These are phyloP conservation scores for Gastrodia elata DNA, from an alignment of 106 monocot species.

Conservation along the genomic window DNA sequence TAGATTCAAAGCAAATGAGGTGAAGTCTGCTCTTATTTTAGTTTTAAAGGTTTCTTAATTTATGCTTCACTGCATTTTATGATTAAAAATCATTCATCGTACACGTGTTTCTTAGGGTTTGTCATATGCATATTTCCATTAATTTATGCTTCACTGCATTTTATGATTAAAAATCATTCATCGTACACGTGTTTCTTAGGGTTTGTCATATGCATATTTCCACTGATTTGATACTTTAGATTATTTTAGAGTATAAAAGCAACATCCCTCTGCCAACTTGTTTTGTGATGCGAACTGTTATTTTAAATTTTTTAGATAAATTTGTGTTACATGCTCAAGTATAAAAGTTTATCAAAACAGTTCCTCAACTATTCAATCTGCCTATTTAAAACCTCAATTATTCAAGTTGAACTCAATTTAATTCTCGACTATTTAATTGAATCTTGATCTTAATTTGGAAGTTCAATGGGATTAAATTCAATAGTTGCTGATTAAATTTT, in stretches of 20 bases:
- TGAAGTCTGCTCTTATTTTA: conserved; percentile 16
- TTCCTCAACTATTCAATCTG: no score
- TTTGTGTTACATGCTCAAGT: not conserved
- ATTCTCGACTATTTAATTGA: no score
- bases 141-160: not conserved
- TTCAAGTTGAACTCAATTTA: no score
- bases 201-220: no score
- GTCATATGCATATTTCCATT: no score
- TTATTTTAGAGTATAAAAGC: not conserved
- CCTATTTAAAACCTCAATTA: no score
- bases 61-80: not conserved
- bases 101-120: no score
- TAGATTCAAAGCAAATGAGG: conserved; percentile 72
- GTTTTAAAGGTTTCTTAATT: not conserved
- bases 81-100: not conserved
- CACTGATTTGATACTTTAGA: not conserved
- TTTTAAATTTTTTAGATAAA: not conserved
- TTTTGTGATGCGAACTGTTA: not conserved
- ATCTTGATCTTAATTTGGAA: no score
- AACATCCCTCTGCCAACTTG: not conserved
- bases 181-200: not conserved
- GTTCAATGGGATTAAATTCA: no score
- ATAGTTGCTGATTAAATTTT: no score
- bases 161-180: not conserved
- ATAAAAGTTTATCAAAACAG: no score